Evolutionary conservation across 331 rosid genomes (phyloP).

Genomic region (Phaseolus coccineus): DNA sequence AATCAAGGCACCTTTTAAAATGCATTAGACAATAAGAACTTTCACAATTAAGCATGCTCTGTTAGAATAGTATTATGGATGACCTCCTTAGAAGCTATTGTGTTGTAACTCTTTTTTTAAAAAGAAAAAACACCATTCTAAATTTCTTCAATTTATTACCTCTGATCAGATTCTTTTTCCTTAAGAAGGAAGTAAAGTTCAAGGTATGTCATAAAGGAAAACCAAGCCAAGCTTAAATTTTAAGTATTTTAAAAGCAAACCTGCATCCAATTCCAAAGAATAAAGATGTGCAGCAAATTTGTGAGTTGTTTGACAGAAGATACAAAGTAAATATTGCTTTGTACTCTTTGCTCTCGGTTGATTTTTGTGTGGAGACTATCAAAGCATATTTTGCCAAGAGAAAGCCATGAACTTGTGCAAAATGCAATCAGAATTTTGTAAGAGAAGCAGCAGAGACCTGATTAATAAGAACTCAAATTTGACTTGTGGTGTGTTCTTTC

Average conservation of each 20-base stretch:
- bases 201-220: background rate
- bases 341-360: background rate
- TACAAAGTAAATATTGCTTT: background rate
- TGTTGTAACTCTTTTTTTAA: background rate
- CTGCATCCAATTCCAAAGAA: background rate
- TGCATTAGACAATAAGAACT: background rate
- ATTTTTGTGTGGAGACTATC: background rate
- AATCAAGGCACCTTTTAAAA: background rate
- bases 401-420: slow-evolving; percentile 2
- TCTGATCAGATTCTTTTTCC: background rate
- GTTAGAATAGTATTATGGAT: background rate
- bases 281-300: background rate
- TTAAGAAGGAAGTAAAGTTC: background rate
- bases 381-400: background rate
- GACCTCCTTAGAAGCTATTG: background rate
- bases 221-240: background rate
- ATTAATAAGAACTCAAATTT: background rate
- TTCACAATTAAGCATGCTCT: background rate
- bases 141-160: background rate
- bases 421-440: background rate
- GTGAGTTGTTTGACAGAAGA: background rate
- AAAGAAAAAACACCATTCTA: background rate
- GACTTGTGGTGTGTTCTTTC: background rate
- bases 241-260: background rate
- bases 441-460: background rate